Evolutionary conservation across 495 filamentous ascomycete genomes (phyloP).

Genomic region (Trichoderma gamsii): DNA sequence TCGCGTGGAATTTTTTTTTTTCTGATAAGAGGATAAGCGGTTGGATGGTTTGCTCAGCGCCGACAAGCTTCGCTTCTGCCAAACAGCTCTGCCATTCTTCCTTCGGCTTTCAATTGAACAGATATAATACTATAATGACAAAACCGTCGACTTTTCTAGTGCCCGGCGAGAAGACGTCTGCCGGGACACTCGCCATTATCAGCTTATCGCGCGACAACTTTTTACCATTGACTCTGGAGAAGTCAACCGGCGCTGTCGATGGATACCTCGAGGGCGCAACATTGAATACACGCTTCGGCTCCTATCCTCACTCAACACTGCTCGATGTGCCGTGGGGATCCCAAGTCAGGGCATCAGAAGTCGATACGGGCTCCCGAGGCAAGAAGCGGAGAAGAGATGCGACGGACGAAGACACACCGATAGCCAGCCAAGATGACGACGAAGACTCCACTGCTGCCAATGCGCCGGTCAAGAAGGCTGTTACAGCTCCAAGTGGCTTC

Average conservation of each 20-base stretch:
- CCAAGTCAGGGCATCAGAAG: slow-evolving; percentile 81
- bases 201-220: slow-evolving; percentile 79
- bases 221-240: slow-evolving; percentile 63
- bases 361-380: slow-evolving; percentile 79
- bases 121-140: slow-evolving; percentile 25
- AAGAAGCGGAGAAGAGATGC: slow-evolving; percentile 51
- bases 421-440: slow-evolving; percentile 39
- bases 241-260: slow-evolving; percentile 51
- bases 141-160: slow-evolving; percentile 64
- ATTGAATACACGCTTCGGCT: slow-evolving; percentile 89
- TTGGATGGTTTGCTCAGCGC: background rate
- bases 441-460: slow-evolving; percentile 26
- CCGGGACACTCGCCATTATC: slow-evolving; percentile 63
- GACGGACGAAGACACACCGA: slow-evolving; percentile 52
- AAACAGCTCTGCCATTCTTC: background rate
- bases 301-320: slow-evolving; percentile 87
- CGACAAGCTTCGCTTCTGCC: background rate
- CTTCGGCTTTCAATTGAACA: background rate
- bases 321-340: slow-evolving; percentile 80
- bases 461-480: slow-evolving; percentile 34
- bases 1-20: slow-evolving; percentile 1
- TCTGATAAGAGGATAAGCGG: background rate
- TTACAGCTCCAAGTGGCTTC: slow-evolving; percentile 73
- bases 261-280: slow-evolving; percentile 79
- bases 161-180: slow-evolving; percentile 49